Evolutionary conservation across 345 rosid species (phyloP), one percentile per base, ranked within the genome.

Genomic region (Erysimum cheiranthoides): DNA sequence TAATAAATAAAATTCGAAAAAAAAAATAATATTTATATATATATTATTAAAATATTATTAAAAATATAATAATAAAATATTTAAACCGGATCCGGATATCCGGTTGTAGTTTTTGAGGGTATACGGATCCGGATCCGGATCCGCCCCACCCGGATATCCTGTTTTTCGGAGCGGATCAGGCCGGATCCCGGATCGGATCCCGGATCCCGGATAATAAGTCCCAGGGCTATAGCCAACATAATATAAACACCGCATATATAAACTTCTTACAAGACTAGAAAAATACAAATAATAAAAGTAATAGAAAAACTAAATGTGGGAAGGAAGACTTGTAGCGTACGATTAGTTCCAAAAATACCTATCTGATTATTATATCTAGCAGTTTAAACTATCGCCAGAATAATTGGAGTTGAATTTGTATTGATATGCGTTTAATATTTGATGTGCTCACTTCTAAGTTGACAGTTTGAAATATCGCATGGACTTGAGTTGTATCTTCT

Each of bases 401-500:
- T 64, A 10, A 71, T 49, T 77, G 73, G 68, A 58, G 62, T 58
- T 65, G 42, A 58, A 49, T 77, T 77, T 77, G 54, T 64, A 63
- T 64, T 56, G 46, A 13, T 40, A 8, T 16, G 70, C 40, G 60
- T 71, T 77, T 77, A 42, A 52, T 56, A 77, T 54, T 63, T 54
- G 70, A 69, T 69, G 45, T 61, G 25, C n/a, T 70, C 49, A 77
- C 56, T 71, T 59, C 32, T 47, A 56, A 42, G 54, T 56, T 76
- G 79, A 76, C 74, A 38, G 60, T 58, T 57, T 67, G 78, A 47
- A 31, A 64, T n/a, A 77, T 77, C 43, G 39, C 75, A 21, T 64
- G 52, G 80, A 71, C 76, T 71, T 71, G 66, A 66, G 74, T 71
- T 65, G 73, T 65, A 71, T 66, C 16, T 59, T 77, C 47, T 78